A percentile compares a stretch with the other conserved stretches of the same genome.
These are phyloP conservation scores for Colletotrichum sp. DNA, from an alignment of 2,329 filamentous ascomycete species.

Conservation along the genomic window DNA sequence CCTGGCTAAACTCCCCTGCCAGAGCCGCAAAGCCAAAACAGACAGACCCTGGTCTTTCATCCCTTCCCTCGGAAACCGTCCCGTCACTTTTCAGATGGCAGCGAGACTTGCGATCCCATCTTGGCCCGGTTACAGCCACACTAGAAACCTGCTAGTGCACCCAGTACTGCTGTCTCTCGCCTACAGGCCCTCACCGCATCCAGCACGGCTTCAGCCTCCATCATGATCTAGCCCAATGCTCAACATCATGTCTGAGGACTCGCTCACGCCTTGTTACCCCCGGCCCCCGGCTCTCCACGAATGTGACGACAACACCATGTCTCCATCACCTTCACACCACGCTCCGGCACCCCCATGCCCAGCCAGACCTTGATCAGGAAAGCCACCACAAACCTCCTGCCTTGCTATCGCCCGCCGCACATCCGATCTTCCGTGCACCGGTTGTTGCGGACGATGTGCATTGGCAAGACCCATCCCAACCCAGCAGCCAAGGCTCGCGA, in stretches of 20 bases:
- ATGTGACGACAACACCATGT: not conserved
- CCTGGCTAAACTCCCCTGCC: conserved; percentile 14
- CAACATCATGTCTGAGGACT: not conserved
- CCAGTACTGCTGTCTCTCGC: not conserved
- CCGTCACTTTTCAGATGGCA: conserved; percentile 10
- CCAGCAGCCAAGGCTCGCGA: conserved; percentile 5
- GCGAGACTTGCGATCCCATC: not conserved
- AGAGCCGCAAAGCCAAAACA: conserved; percentile 22
- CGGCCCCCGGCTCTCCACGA: not conserved
- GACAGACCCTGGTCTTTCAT: not conserved
- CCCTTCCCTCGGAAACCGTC: conserved; percentile 5
- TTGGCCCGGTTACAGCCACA: not conserved
- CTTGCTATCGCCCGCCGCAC: not conserved
- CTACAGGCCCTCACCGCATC: not conserved
- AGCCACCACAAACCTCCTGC: not conserved
- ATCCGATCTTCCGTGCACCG: conserved; percentile 9
- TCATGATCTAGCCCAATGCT: not conserved
- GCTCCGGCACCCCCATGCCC: conserved; percentile 11
- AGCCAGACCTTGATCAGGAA: not conserved
- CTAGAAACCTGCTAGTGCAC: not conserved
- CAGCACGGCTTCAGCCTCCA: not conserved
- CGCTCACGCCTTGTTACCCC: not conserved
- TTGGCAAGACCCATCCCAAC: not conserved
- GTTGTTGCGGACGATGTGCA: conserved; percentile 2
- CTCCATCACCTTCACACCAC: not conserved